These are phyloP conservation scores for Mycena metata DNA, from an alignment of 768 basidiomycete species.

Conservation along the genomic window DNA sequence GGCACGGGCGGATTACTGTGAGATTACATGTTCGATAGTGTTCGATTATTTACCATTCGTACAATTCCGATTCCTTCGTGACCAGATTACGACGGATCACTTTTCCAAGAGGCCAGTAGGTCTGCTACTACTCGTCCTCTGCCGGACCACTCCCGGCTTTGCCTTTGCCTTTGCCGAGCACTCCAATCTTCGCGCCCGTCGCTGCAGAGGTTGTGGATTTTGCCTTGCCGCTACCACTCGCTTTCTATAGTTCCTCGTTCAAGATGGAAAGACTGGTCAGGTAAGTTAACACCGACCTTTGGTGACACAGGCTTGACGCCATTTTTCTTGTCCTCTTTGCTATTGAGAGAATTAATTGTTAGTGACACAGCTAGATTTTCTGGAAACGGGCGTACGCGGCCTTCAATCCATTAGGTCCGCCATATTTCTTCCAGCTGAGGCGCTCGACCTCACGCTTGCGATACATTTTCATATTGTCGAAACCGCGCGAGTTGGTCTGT, in stretches of 20 bases:
- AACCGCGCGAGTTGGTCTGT: conserved; percentile 25
- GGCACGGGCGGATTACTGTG: no score
- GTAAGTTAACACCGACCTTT: conserved; percentile 3
- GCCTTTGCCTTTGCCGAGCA: conserved; percentile 26
- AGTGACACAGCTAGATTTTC: no score
- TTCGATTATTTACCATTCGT: no score
- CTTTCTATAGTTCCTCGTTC: conserved; percentile 10
- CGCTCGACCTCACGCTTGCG: conserved; percentile 32
- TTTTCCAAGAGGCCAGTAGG: no score
- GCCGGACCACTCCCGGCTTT: not conserved
- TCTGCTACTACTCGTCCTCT: conserved; percentile 3
- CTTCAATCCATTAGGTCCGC: conserved; percentile 32
- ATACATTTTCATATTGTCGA: conserved; percentile 28
- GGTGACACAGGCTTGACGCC: conserved; percentile 25
- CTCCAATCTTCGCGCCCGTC: conserved; percentile 15
- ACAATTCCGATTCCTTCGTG: no score
- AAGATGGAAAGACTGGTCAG: not conserved
- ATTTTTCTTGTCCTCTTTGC: conserved; percentile 33
- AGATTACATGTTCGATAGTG: no score
- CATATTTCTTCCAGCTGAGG: conserved; percentile 31
- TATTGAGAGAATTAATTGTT: not conserved
- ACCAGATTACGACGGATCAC: no score
- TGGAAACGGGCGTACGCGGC: conserved; percentile 19
- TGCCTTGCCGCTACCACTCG: conserved; percentile 7
- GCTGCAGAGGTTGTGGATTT: conserved; percentile 24